Conservation (phyloP, 352 stramenopile genomes). For the Globisporangium apiculatum region DNA sequence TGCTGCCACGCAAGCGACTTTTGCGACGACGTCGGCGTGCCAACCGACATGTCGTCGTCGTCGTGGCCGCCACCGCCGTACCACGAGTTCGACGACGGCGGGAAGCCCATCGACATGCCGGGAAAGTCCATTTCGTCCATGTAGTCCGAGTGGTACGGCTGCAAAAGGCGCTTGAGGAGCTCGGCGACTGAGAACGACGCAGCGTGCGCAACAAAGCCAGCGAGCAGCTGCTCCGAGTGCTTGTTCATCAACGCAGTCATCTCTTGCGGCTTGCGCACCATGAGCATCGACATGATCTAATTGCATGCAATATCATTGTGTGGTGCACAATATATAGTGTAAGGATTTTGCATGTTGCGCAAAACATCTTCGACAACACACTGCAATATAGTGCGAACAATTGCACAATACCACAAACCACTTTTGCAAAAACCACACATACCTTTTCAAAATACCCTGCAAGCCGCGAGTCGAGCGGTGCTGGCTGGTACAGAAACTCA, state of each 20-base stretch:
- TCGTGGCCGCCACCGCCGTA: slow-evolving; percentile 49
- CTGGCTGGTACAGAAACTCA: slow-evolving; percentile 79
- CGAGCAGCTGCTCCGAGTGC: slow-evolving; percentile 62
- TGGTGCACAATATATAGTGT: background rate
- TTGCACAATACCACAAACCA: background rate
- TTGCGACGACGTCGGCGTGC: slow-evolving; percentile 53
- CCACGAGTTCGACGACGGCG: slow-evolving; percentile 65
- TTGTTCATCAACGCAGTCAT: slow-evolving; percentile 84
- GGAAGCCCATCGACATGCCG: slow-evolving; percentile 67
- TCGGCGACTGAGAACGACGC: slow-evolving; percentile 78
- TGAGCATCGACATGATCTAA: slow-evolving; percentile 80
- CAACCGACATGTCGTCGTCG: slow-evolving; percentile 61
- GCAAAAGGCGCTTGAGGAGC: slow-evolving; percentile 76
- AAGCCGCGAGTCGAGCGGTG: slow-evolving; percentile 88
- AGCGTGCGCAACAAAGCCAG: slow-evolving; percentile 55
- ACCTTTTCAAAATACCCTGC: slow-evolving; percentile 97
- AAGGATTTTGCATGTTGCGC: background rate
- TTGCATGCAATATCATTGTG: no score
- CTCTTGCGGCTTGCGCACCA: slow-evolving; percentile 82
- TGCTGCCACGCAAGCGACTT: slow-evolving; percentile 73
- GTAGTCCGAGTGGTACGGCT: slow-evolving; percentile 80
- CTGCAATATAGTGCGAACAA: background rate
- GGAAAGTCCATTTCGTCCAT: slow-evolving; percentile 87
- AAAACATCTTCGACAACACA: background rate
- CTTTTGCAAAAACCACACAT: background rate